phyloP scores from a whole-genome alignment of 2,329 filamentous ascomycete species.

The Aspergillus clavatus region DNA sequence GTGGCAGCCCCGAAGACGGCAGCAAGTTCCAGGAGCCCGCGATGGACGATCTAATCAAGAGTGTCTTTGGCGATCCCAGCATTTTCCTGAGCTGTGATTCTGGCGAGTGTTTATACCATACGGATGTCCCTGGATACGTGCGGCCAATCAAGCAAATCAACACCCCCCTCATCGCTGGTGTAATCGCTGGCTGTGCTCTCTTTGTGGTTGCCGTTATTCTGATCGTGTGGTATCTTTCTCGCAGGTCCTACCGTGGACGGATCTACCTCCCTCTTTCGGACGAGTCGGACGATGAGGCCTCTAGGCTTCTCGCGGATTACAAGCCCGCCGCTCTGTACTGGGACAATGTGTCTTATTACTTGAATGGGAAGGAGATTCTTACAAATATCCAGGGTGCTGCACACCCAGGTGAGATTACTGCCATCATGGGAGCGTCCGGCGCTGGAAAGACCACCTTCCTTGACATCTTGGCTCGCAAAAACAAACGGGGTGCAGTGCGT shows the following conservation, averaged over 20 bases:
- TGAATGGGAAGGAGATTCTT: conserved; percentile 86
- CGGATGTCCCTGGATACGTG: conserved; percentile 86
- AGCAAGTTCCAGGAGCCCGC: conserved; percentile 86
- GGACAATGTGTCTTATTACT: conserved; percentile 75
- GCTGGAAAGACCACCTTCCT: conserved; percentile 97
- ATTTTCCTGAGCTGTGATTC: conserved; percentile 78
- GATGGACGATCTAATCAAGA: conserved; percentile 85
- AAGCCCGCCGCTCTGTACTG: conserved; percentile 87
- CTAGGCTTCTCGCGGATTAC: conserved; percentile 84
- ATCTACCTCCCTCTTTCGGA: conserved; percentile 73
- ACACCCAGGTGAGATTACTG: conserved; percentile 91
- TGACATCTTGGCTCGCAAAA: conserved; percentile 93
- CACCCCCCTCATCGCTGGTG: conserved; percentile 87
- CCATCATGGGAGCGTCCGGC: conserved; percentile 97
- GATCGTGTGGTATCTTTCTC: conserved; percentile 79
- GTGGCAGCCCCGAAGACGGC: conserved; percentile 57
- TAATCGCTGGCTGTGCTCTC: conserved; percentile 79
- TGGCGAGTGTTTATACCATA: conserved; percentile 89
- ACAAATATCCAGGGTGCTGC: conserved; percentile 75
- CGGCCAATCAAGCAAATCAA: conserved; percentile 92
- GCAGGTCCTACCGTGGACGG: conserved; percentile 59
- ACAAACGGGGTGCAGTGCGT: conserved; percentile 74
- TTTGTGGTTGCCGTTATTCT: conserved; percentile 87
- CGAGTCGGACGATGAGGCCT: conserved; percentile 81
- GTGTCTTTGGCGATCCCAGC: conserved; percentile 84